A percentile compares a stretch with the other conserved stretches of the same genome.
Conservation (phyloP, 208 protist species). For the Sergeia podlipaevii region DNA sequence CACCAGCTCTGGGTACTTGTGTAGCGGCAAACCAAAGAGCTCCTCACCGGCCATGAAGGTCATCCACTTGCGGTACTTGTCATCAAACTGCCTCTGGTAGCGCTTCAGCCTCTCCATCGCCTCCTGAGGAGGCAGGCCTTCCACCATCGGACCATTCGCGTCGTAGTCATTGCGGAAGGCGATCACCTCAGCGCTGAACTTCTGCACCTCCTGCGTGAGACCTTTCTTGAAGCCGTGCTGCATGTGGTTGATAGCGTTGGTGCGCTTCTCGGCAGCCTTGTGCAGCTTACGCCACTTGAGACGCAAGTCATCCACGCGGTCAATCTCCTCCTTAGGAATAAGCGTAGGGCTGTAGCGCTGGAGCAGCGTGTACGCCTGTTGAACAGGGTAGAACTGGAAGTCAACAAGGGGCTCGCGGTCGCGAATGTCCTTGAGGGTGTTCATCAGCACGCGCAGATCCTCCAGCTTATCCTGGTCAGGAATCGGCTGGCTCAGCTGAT, state of each 20-base stretch:
- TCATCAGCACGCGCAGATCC: constrained; percentile 93
- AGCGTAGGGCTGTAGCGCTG: constrained; percentile 78
- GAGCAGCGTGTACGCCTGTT: constrained; percentile 93
- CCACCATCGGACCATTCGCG: constrained; percentile 94
- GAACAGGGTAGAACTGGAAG: constrained; percentile 91
- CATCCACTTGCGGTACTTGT: constrained; percentile 94
- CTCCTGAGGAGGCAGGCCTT: constrained; percentile 90
- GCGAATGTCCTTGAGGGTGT: constrained; percentile 90
- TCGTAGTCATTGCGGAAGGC: constrained; percentile 95
- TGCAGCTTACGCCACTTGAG: constrained; percentile 93
- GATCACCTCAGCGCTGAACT: constrained; percentile 91
- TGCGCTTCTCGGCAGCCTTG: constrained; percentile 62
- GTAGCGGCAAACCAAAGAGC: constrained; percentile 93
- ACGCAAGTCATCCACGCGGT: constrained; percentile 93
- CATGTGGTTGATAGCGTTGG: constrained; percentile 90
- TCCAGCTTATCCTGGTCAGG: constrained; percentile 94
- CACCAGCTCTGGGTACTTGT: constrained; percentile 94
- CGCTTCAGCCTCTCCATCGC: constrained; percentile 95
- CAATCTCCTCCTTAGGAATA: constrained; percentile 96
- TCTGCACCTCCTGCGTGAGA: constrained; percentile 92
- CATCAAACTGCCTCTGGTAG: constrained; percentile 94
- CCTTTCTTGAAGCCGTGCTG: constrained; percentile 93
- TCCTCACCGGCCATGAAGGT: constrained; percentile 94
- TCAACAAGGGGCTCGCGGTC: constrained; percentile 92
- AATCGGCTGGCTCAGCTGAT: constrained; percentile 87